Percentiles rank a stretch among this genome's conserved stretches.
Conservation (phyloP, 805 yeast genomes). For the Kazachstania taianensis region DNA sequence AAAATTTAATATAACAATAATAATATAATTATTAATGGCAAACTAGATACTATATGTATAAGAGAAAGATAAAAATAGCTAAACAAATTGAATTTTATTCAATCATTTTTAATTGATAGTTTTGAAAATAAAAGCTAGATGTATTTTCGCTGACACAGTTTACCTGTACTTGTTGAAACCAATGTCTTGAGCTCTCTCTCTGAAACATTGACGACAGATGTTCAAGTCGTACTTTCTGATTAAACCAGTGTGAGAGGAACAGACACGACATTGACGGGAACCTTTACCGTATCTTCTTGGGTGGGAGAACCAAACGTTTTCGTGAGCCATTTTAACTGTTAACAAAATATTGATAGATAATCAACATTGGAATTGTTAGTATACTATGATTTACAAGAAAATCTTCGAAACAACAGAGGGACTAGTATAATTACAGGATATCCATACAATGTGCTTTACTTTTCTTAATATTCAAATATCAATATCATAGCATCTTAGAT, state of each 20-base stretch:
- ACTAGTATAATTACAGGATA: no score
- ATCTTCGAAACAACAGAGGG: no score
- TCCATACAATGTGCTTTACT: background rate
- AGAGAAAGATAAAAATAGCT: background rate
- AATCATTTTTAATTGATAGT: no score
- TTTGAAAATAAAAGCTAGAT: no score
- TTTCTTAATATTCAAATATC: background rate
- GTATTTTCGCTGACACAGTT: no score
- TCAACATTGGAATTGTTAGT: slow-evolving; percentile 4
- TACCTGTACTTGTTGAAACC: slow-evolving; percentile 99
- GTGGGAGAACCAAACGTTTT: slow-evolving; percentile 99
- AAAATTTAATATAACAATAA: no score
- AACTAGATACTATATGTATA: background rate
- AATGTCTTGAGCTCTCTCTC: slow-evolving; percentile 98
- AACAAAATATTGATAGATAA: background rate
- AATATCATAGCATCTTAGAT: no score
- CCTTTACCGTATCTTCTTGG: slow-evolving; percentile 99
- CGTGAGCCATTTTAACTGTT: slow-evolving; percentile 86
- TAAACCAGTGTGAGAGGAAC: slow-evolving; percentile 97
- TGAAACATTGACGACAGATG: slow-evolving; percentile 99
- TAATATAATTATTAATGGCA: background rate
- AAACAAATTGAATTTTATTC: no score
- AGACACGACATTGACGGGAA: slow-evolving; percentile 99
- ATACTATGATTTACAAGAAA: no score
- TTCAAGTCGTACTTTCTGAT: slow-evolving; percentile 99